Evolutionary conservation across 2,329 filamentous ascomycete species (phyloP), one percentile per base, ranked within the genome.

Genomic region (Colletotrichum tamarilloi): DNA sequence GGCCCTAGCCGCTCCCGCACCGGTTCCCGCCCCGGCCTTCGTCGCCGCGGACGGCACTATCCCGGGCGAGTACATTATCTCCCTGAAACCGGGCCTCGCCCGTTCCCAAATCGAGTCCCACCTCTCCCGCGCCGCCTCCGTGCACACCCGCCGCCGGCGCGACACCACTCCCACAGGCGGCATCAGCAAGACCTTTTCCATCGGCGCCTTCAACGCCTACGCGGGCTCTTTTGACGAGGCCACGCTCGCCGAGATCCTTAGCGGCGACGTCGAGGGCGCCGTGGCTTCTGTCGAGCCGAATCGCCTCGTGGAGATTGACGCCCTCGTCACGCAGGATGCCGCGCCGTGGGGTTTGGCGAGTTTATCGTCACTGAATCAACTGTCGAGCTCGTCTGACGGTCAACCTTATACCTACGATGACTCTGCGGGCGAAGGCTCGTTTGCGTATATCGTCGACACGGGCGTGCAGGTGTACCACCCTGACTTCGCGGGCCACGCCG

Each of bases 371-470:
- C 38, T 16, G 5, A 19, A 42, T 16, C 38, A 42, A 19, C 38
- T 42, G 38, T 16, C 38, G 5, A 16, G 38, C 16, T 42, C 38
- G 38, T 42, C 38, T 42, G 38, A 42, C 2, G 38, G 38, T 42
- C 38, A 42, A 19, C 38, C 38, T 42, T 19, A 42, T 42, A 42
- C 38, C 38, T 42, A 42, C 7, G 38, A 42, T 16, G 38, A 42
- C 6, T 42, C 14, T 42, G 38, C 38, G 3, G 84, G 83, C 49
- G 75, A 77, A 56, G 82, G 80, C 30, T 80, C 81, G 9, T 84
- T 79, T 35, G 80, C 79, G 26, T 86, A 85, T 72, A 78, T 86
- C 46, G 79, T 86, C 59, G 84, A 86, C 77, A 82, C 84, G 16
- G 84, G 84, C 16, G 81, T 84, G 69, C 76, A 74, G 32, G 49